phyloP scores from a whole-genome alignment of 2,329 filamentous ascomycete species.

The Exophiala calicioides region DNA sequence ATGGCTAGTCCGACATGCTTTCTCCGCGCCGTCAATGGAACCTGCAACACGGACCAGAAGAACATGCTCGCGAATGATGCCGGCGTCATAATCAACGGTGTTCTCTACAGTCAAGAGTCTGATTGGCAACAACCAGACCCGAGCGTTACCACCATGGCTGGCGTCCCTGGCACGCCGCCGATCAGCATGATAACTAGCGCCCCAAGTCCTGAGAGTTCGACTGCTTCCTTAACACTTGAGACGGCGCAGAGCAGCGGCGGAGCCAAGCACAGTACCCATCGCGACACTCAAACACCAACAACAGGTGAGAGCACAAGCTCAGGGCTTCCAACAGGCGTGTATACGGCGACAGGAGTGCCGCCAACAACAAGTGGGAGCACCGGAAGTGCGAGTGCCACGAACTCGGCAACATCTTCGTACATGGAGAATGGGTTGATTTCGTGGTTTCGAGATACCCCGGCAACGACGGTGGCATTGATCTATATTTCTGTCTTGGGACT shows the following conservation, averaged over 20 bases:
- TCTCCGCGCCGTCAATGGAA: slow-evolving; percentile 53
- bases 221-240: background rate
- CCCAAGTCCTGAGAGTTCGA: slow-evolving; percentile 5
- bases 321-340: slow-evolving; percentile 34
- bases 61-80: slow-evolving; percentile 50
- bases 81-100: slow-evolving; percentile 62
- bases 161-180: slow-evolving; percentile 33
- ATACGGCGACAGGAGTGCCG: slow-evolving; percentile 35
- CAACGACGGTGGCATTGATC: slow-evolving; percentile 10
- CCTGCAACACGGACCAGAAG: slow-evolving; percentile 56
- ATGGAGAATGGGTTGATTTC: slow-evolving; percentile 8
- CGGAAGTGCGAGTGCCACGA: slow-evolving; percentile 7
- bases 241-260: background rate
- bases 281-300: slow-evolving; percentile 1
- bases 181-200: slow-evolving; percentile 27
- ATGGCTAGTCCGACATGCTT: slow-evolving; percentile 61
- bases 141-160: slow-evolving; percentile 29
- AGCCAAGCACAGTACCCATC: background rate
- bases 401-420: slow-evolving; percentile 15
- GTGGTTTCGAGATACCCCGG: slow-evolving; percentile 13
- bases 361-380: slow-evolving; percentile 14
- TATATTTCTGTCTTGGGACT: slow-evolving; percentile 9
- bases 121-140: slow-evolving; percentile 40
- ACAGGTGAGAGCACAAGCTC: slow-evolving; percentile 2
- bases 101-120: slow-evolving; percentile 50